These are phyloP conservation scores for Ophiostoma triangulosporum DNA, from an alignment of 2,329 filamentous ascomycete genomes.

Conservation along the genomic window DNA sequence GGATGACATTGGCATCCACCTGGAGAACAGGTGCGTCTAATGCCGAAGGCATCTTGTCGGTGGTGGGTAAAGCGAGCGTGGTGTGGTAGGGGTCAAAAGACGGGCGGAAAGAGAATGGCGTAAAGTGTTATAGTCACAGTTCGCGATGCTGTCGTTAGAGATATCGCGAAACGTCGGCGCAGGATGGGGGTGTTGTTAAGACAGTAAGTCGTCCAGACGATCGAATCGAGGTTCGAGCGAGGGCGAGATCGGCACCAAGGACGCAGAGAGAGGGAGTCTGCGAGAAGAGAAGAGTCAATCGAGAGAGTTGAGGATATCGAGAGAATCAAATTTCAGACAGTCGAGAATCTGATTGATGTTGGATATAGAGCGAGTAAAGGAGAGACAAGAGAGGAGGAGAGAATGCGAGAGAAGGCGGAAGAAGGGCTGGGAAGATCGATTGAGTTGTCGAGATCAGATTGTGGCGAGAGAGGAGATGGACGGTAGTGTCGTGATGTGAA, in stretches of 20 bases:
- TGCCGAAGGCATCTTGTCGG: slow-evolving; percentile 60
- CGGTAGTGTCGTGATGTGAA: neutral
- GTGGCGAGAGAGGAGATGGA: neutral
- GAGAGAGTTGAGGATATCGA: neutral
- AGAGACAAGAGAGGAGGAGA: neutral
- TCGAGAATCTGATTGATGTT: neutral
- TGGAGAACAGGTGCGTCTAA: slow-evolving; percentile 78
- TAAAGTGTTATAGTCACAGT: neutral
- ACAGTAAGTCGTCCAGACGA: neutral
- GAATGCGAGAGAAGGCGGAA: neutral
- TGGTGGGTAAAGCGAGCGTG: neutral
- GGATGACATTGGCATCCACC: slow-evolving; percentile 81
- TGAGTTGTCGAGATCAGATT: neutral
- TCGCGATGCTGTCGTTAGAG: neutral
- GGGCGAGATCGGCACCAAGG: neutral
- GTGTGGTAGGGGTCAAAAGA: neutral
- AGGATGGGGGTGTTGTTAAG: neutral
- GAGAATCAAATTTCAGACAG: neutral
- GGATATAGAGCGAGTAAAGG: neutral
- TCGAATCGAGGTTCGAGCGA: neutral
- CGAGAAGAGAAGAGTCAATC: neutral
- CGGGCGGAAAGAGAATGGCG: neutral
- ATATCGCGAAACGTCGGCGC: neutral
- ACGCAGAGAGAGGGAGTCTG: neutral
- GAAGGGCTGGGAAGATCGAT: neutral